Evolutionary conservation across 2,329 filamentous ascomycete genomes (phyloP), one percentile per base, ranked within the genome.

Genomic region (Zymoseptoria crescenta): DNA sequence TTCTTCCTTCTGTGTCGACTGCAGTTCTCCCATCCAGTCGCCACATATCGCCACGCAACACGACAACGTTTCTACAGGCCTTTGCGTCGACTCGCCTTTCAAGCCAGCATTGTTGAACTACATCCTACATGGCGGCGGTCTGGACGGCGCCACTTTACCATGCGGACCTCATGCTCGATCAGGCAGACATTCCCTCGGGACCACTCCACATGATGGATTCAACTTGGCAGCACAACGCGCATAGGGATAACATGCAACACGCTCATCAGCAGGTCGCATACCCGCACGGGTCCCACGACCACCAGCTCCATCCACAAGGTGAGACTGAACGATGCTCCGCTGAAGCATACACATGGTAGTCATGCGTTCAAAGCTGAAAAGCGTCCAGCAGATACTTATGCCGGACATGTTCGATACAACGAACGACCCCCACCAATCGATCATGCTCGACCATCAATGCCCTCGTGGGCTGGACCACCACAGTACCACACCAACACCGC

Each of bases 391-490:
- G 35, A 45, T 16, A 16, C 35, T 45, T 45, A 45, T 45, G 35
- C 35, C 13, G 35, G 16, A 16, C 35, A 41, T 16, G 6, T 41
- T 9, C 35, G 35, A 41, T 41, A 41, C 35, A 41, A 41, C 16
- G 35, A 45, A 1, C 35, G 13, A 2, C 16, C 13, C 35, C 10
- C 35, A 45, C 35, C 13, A 45, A 16, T 13, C 4, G 35, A 16
- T 45, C 35, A 45, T 45, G 13, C 13, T 45, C 35, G 35, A 9
- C 63, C 59, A 27, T 62, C 63, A n/a, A 63, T 45, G 35, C 35
- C 35, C 13, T 16, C 35, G 1, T 45, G 35, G 35, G 13, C 35
- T 45, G 35, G 35, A 45, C 10, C 35, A 16, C 35, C 35, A 45
- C 35, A 16, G n/a, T 45, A 45, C 35, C 35, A 45, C 35, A 16